A percentile compares a stretch with the other conserved stretches of the same genome.
Conservation (phyloP, 495 filamentous ascomycete species). For the Aspergillus affinis region DNA sequence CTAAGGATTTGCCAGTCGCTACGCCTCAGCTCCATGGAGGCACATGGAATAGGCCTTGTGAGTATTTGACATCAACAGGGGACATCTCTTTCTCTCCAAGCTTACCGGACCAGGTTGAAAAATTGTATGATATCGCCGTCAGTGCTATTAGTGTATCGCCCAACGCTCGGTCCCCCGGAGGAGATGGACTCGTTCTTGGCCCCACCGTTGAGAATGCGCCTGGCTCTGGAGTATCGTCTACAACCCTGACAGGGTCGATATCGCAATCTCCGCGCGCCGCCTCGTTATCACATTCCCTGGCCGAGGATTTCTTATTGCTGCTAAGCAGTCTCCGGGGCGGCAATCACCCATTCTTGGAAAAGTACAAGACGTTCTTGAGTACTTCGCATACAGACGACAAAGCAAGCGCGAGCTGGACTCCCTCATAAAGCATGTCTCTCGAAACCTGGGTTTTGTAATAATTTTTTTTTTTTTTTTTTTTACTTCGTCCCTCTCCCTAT, state of each 20-base stretch:
- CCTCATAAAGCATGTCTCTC: slow-evolving; percentile 15
- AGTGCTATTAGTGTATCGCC: slow-evolving; percentile 38
- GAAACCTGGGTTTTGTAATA: background rate
- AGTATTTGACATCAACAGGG: slow-evolving; percentile 21
- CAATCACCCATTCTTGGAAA: slow-evolving; percentile 40
- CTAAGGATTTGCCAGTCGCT: slow-evolving; percentile 64
- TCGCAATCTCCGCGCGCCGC: slow-evolving; percentile 15
- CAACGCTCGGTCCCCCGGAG: slow-evolving; percentile 29
- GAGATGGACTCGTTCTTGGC: slow-evolving; percentile 9
- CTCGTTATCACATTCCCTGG: slow-evolving; percentile 25
- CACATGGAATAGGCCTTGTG: slow-evolving; percentile 71
- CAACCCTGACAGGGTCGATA: slow-evolving; percentile 21
- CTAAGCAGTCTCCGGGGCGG: slow-evolving; percentile 40
- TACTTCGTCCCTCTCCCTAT: background rate
- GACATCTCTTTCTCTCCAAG: background rate
- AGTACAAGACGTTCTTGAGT: slow-evolving; percentile 33
- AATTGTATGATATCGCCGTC: slow-evolving; percentile 43
- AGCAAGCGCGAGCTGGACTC: slow-evolving; percentile 20
- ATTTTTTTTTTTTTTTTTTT: too few species aligned
- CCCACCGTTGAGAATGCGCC: background rate
- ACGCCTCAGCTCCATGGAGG: slow-evolving; percentile 64
- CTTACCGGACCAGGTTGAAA: slow-evolving; percentile 36
- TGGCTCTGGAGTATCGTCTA: background rate
- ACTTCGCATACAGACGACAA: slow-evolving; percentile 24
- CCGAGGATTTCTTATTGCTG: slow-evolving; percentile 36